phyloP scores from a whole-genome alignment of 345 rosid genomes.

The Crucihimalaya himalaica region DNA sequence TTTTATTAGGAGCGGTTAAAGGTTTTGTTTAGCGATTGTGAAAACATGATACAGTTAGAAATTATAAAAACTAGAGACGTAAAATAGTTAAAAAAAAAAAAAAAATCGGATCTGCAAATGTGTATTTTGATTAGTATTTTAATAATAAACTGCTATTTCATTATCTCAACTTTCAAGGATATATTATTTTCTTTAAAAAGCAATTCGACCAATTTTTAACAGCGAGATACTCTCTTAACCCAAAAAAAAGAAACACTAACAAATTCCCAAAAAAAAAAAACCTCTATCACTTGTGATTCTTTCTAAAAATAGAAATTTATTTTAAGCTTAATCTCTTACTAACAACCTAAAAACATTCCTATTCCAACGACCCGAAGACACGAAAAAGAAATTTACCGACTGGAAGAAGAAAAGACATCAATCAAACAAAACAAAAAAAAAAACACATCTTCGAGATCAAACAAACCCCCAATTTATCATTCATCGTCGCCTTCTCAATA shows the following conservation, averaged over 20 bases:
- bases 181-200: not conserved
- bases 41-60: too few species aligned
- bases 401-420: not conserved
- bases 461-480: not conserved
- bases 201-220: not conserved
- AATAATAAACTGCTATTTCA: not conserved
- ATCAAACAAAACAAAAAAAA: not conserved
- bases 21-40: too few species aligned
- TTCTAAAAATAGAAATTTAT: conserved; percentile 31
- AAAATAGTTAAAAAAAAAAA: too few species aligned
- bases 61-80: too few species aligned
- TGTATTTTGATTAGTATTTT: not conserved
- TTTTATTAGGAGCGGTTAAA: too few species aligned
- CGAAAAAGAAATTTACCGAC: conserved; percentile 12
- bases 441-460: conserved; percentile 15
- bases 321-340: conserved; percentile 27
- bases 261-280: conserved; percentile 15
- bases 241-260: conserved; percentile 16
- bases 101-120: too few species aligned
- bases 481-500: conserved; percentile 30
- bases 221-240: conserved; percentile 19
- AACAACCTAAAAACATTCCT: conserved; percentile 33
- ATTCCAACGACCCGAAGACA: conserved; percentile 32
- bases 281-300: conserved; percentile 14
- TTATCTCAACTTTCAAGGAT: not conserved